Evolutionary conservation across 441 rosid species (phyloP).

Genomic region (Eutrema salsugineum): DNA sequence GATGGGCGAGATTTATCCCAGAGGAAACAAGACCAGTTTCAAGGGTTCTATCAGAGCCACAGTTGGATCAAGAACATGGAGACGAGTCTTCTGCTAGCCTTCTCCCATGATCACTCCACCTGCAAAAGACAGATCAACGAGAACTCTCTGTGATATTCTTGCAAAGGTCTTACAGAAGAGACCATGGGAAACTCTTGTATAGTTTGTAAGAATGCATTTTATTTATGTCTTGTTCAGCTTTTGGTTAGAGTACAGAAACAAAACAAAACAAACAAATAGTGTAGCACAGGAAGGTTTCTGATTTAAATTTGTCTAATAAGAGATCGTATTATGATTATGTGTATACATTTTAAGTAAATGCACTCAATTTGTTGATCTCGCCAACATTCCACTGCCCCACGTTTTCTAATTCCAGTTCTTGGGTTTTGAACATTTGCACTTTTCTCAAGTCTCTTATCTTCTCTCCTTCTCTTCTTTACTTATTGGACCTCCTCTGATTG

Average conservation of each 20-base stretch:
- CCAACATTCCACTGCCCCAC: no score
- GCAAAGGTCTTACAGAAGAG: background rate
- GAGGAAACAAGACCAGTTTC: constrained; percentile 28
- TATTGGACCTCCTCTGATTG: constrained; percentile 45
- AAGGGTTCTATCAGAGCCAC: constrained; percentile 15
- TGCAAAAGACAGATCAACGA: constrained; percentile 14
- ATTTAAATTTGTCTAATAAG: background rate
- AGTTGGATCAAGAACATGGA: constrained; percentile 31
- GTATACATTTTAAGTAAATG: background rate
- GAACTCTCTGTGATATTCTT: constrained; percentile 7
- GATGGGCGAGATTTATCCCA: constrained; percentile 44
- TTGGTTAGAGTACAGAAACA: background rate
- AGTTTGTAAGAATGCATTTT: constrained; percentile 11
- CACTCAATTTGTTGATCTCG: constrained; percentile 5
- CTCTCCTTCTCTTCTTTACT: no score
- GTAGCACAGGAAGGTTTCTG: background rate
- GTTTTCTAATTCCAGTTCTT: no score
- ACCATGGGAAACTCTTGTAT: constrained; percentile 15
- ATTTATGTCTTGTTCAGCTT: constrained; percentile 6
- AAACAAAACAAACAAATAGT: background rate
- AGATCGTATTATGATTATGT: background rate
- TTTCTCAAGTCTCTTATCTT: no score
- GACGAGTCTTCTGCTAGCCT: constrained; percentile 56
- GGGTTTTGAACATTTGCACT: no score
- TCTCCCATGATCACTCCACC: constrained; percentile 34